Conservation (phyloP, 148 eudicot species). For the Salicornia ramosissima region DNA sequence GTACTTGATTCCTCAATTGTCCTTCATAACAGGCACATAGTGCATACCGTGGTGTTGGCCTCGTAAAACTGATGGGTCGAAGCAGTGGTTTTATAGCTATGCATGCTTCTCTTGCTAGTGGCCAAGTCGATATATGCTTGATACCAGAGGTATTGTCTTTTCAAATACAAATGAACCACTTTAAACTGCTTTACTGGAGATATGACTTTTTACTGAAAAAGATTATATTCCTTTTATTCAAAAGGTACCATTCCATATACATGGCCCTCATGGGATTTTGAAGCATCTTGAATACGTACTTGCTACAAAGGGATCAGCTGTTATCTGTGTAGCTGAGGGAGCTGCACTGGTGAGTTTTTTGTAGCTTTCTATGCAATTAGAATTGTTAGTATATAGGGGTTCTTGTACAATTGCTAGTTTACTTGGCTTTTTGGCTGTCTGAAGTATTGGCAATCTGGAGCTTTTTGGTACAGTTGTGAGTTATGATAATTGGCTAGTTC, state of each 20-base stretch:
- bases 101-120: conserved; percentile 99
- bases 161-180: conserved; percentile 7
- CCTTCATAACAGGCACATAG: conserved; percentile 69
- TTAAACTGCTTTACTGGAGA: not conserved
- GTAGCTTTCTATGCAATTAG: not conserved
- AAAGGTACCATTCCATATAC: conserved; percentile 80
- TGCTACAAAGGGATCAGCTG: conserved; percentile 93
- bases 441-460: too few relatives aligned
- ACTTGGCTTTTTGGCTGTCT: too few relatives aligned
- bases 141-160: conserved; percentile 76
- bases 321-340: conserved; percentile 94
- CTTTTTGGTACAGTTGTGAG: too few relatives aligned
- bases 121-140: conserved; percentile 95
- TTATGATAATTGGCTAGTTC: too few relatives aligned
- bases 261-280: conserved; percentile 92
- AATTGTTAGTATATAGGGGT: not conserved
- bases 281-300: conserved; percentile 78
- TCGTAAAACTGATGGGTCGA: conserved; percentile 97
- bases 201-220: conserved; percentile 15
- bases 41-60: conserved; percentile 95
- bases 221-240: not conserved
- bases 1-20: not conserved
- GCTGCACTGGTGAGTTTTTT: conserved; percentile 79
- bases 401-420: too few relatives aligned
- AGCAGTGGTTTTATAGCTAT: conserved; percentile 98